A percentile compares a stretch with the other conserved stretches of the same genome.
Conservation (phyloP, 148 eudicot genomes). For the Fagopyrum esculentum region DNA sequence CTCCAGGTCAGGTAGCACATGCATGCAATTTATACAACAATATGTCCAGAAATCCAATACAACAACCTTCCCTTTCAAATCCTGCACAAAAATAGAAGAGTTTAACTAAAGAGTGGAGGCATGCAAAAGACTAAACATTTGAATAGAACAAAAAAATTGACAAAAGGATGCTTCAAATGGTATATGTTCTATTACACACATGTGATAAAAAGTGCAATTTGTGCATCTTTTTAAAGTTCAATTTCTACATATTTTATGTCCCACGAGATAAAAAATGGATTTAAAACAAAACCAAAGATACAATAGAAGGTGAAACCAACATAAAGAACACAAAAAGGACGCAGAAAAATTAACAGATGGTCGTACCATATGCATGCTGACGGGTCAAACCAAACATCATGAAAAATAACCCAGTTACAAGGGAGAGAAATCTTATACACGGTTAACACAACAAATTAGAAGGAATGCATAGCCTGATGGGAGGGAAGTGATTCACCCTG, state of each 20-base stretch:
- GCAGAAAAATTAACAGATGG: neutral
- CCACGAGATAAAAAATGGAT: neutral
- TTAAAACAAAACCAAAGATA: neutral
- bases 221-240: neutral
- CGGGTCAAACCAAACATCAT: neutral
- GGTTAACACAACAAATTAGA: neutral
- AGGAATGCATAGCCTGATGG: slow-evolving; percentile 1
- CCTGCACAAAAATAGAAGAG: slow-evolving; percentile 42
- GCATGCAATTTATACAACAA: slow-evolving; percentile 97
- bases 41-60: slow-evolving; percentile 98
- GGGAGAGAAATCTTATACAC: neutral
- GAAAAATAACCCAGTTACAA: neutral
- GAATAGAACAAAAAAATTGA: neutral
- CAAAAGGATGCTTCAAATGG: slow-evolving; percentile 7
- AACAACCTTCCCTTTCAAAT: slow-evolving; percentile 90
- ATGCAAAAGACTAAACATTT: neutral
- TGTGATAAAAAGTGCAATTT: neutral
- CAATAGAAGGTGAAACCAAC: neutral
- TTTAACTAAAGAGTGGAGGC: neutral
- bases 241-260: neutral
- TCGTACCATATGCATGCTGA: neutral
- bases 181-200: neutral
- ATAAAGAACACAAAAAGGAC: neutral
- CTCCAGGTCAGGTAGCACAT: slow-evolving; percentile 93
- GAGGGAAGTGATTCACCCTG: slow-evolving; percentile 44